These are phyloP conservation scores for Lasiosphaeris hirsuta DNA, from an alignment of 495 filamentous ascomycete genomes.

Conservation along the genomic window DNA sequence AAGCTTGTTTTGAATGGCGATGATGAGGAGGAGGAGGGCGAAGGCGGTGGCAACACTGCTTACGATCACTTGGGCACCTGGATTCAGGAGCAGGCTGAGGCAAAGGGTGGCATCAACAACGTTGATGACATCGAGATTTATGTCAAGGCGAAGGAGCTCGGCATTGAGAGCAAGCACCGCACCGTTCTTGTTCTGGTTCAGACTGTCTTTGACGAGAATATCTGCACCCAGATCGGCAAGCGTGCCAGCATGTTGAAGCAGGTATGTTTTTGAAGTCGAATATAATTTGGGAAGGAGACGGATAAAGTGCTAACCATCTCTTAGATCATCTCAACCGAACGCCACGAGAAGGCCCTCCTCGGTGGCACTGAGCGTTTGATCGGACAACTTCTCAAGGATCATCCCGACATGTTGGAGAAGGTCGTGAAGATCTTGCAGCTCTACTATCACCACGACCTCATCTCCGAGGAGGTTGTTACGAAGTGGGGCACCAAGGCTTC, in stretches of 20 bases:
- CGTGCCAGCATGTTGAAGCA: slow-evolving; percentile 86
- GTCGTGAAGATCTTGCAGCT: slow-evolving; percentile 80
- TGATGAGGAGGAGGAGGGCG: slow-evolving; percentile 80
- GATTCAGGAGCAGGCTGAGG: slow-evolving; percentile 72
- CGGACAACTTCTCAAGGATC: slow-evolving; percentile 61
- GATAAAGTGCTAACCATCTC: slow-evolving; percentile 31
- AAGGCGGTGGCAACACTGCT: slow-evolving; percentile 68
- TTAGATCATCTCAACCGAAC: slow-evolving; percentile 80
- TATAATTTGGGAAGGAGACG: too few relatives aligned
- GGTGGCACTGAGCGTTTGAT: slow-evolving; percentile 94
- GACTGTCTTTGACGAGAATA: slow-evolving; percentile 88
- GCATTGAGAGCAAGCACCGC: slow-evolving; percentile 92
- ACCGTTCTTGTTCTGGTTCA: slow-evolving; percentile 89
- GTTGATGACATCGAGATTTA: slow-evolving; percentile 88
- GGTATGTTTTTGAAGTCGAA: slow-evolving; percentile 39
- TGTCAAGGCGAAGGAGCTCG: slow-evolving; percentile 91
- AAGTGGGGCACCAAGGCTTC: slow-evolving; percentile 91
- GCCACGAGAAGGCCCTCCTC: slow-evolving; percentile 95
- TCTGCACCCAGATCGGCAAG: slow-evolving; percentile 72
- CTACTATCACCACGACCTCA: slow-evolving; percentile 84
- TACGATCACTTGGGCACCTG: slow-evolving; percentile 94
- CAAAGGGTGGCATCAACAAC: slow-evolving; percentile 67
- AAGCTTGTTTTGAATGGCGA: slow-evolving; percentile 80
- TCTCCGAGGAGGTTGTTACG: slow-evolving; percentile 82
- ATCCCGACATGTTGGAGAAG: slow-evolving; percentile 71